Percentiles rank a stretch among this genome's conserved stretches.
Conservation (phyloP, 768 basidiomycete species). For the Pulveroboletus ravenelii region DNA sequence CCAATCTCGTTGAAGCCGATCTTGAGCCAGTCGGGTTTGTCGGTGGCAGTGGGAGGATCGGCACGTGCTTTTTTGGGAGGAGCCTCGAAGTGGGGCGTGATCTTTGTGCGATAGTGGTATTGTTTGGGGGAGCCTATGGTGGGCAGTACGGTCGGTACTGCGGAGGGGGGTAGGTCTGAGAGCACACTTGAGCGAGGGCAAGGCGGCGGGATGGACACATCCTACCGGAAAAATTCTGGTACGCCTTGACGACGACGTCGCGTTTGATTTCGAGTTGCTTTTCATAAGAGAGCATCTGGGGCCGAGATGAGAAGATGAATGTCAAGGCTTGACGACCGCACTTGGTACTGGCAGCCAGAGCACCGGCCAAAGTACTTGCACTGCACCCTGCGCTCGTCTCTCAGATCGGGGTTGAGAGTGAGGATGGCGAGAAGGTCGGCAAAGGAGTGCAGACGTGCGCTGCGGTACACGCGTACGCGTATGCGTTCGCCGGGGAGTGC, state of each 20-base stretch:
- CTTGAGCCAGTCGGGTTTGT: conserved; percentile 63
- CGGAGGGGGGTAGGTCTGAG: conserved; percentile 45
- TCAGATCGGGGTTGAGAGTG: conserved; percentile 53
- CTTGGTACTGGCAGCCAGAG: conserved; percentile 94
- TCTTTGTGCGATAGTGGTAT: conserved; percentile 92
- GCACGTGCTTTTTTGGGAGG: conserved; percentile 46
- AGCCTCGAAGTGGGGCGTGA: conserved; percentile 93
- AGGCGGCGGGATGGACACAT: conserved; percentile 5
- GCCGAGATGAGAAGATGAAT: neutral
- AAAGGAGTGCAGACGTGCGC: conserved; percentile 65
- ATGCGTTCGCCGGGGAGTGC: conserved; percentile 80
- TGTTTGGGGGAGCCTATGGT: conserved; percentile 87
- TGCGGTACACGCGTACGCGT: conserved; percentile 65
- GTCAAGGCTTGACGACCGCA: conserved; percentile 23
- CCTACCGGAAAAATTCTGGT: conserved; percentile 59
- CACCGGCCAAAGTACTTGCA: conserved; percentile 90
- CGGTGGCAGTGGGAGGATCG: neutral
- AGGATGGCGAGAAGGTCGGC: conserved; percentile 70
- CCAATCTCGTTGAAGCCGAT: conserved; percentile 90
- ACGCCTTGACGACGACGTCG: conserved; percentile 82
- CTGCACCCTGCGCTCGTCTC: conserved; percentile 60
- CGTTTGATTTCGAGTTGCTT: conserved; percentile 83
- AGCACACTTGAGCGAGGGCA: conserved; percentile 19
- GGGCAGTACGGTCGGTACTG: conserved; percentile 60
- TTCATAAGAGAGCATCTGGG: conserved; percentile 81